Base-by-base conservation (phyloP, 768 basidiomycete genomes). In the Naganishia vishniacii region DNA sequence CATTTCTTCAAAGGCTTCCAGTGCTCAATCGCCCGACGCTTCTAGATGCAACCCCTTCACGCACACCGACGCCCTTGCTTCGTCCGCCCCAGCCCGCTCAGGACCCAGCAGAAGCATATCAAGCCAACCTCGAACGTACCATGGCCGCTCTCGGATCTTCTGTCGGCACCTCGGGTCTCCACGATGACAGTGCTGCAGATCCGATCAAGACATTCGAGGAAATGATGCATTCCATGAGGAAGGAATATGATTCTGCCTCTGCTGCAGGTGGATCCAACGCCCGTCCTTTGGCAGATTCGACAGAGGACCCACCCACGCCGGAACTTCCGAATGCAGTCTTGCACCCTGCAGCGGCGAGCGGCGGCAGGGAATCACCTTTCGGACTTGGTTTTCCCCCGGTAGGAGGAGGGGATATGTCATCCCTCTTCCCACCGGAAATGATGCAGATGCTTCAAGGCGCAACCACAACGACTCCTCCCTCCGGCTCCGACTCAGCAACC, bases 61-160 rank as follows among this genome's bases (percentile, higher is more conserved):
- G n/a, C n/a, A n/a, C n/a, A n/a, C n/a, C n/a, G n/a, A n/a, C n/a
- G 29, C 13, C 29, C 28, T 8, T 15, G 29, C 29, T 34, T 12
- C 13, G n/a, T n/a, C n/a, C 20, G n/a, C 20, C 9, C 3, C 7
- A 51, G 49, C 49, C 16, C 13, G 32, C 31, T 15, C 34, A 40
- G 34, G 53, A 56, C 16, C 53, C 53, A 2, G 32, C 53, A 23
- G 53, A 32, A 34, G 53, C 34, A 60, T 64, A 53, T 48, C 65
- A 59, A 44, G 64, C 23, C 31, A 64, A 18, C 62, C 64, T 34
- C 60, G 66, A 18, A 53, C 69, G 46, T 62, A 67, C 20, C 32
- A 69, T 73, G 68, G 64, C 59, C 13, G 62, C 64, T 37, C 45
- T 59, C 18, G 65, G 63, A 29, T 16, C 28, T n/a, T 51, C 48